Conservation (phyloP, 202 grass and related monocot species). For the Saccharum hybrid region DNA sequence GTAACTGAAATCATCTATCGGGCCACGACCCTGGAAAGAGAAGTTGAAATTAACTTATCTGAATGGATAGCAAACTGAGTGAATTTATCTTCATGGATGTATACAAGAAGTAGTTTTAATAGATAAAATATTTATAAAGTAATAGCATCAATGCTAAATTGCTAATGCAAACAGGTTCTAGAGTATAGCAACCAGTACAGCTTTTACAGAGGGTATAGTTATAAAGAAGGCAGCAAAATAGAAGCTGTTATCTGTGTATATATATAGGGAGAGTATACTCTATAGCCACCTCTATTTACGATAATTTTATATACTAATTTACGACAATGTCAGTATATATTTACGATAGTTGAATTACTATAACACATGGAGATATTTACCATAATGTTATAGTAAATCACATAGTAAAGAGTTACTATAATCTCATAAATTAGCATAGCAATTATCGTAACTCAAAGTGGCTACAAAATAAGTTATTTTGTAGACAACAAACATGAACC, state of each 20-base stretch:
- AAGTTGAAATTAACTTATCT: conserved; percentile 30
- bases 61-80: neutral
- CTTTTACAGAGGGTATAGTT: neutral
- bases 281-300: too few species aligned
- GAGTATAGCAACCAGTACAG: neutral
- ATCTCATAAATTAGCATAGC: too few species aligned
- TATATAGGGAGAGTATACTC: too few species aligned
- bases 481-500: conserved; percentile 1
- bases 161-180: neutral
- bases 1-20: conserved; percentile 68
- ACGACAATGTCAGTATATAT: too few species aligned
- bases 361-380: too few species aligned
- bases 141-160: conserved; percentile 6
- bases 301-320: too few species aligned
- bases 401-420: too few species aligned
- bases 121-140: conserved; percentile 14
- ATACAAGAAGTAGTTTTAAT: neutral
- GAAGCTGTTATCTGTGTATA: neutral
- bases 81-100: neutral
- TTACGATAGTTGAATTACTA: too few species aligned
- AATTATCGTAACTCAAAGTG: too few species aligned
- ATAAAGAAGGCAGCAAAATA: conserved; percentile 15
- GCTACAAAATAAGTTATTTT: too few species aligned
- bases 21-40: conserved; percentile 75
- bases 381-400: too few species aligned